Percentiles rank a stretch among this genome's conserved stretches.
Evolutionary conservation across 306 rosid species (phyloP).

Genomic region (Urtica urens): DNA sequence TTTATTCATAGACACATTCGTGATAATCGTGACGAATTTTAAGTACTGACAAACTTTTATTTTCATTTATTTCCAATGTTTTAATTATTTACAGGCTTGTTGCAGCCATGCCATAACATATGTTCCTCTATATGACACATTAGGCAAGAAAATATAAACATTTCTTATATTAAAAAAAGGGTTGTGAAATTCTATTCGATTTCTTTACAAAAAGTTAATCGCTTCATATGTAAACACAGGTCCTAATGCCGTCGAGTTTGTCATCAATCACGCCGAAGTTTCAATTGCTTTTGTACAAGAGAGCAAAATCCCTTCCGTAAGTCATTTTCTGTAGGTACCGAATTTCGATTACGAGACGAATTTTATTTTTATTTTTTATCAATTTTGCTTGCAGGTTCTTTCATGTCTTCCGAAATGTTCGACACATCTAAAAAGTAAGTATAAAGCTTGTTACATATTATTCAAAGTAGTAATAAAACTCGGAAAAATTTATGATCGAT

Average conservation of each 20-base stretch:
- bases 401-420: conserved; percentile 66
- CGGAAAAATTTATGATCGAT: not conserved
- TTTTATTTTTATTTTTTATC: too few relatives aligned
- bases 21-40: not conserved
- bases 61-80: not conserved
- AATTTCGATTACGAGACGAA: conserved; percentile 5
- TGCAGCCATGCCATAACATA: conserved; percentile 54
- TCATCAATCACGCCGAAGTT: conserved; percentile 82
- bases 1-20: too few relatives aligned
- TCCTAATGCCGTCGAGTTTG: conserved; percentile 84
- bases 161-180: not conserved
- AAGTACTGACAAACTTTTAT: not conserved
- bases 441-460: conserved; percentile 4
- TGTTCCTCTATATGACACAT: conserved; percentile 80
- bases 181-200: too few relatives aligned
- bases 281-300: conserved; percentile 83
- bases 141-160: conserved; percentile 31
- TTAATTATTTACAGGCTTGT: conserved; percentile 56
- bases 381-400: conserved; percentile 70
- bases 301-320: conserved; percentile 72
- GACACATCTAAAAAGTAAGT: conserved; percentile 61
- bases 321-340: conserved; percentile 19
- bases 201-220: not conserved
- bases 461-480: conserved; percentile 9
- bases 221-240: conserved; percentile 39